Evolutionary conservation across 129 eudicot species (phyloP).

Genomic region (carrot (Daucus carota)): DNA sequence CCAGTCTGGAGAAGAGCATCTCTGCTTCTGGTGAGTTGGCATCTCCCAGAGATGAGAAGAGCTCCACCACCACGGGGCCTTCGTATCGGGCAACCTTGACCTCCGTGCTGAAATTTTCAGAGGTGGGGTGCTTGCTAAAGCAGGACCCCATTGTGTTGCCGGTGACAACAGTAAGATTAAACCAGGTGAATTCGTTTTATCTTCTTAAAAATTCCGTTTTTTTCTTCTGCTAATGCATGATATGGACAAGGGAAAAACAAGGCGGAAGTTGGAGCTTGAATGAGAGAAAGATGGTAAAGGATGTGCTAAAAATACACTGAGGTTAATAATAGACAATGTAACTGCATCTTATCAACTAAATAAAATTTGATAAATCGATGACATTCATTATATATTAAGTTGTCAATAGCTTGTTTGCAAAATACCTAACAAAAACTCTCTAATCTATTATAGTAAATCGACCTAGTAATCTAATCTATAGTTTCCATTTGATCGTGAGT

Average conservation of each 20-base stretch:
- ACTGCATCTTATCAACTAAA: neutral
- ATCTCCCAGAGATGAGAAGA: slow-evolving; percentile 90
- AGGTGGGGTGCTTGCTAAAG: slow-evolving; percentile 35
- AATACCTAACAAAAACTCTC: neutral
- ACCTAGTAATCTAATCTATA: neutral
- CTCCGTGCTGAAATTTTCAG: slow-evolving; percentile 26
- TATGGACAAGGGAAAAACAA: slow-evolving; percentile 4
- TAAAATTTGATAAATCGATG: neutral
- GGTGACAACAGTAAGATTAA: slow-evolving; percentile 9
- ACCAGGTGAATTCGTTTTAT: neutral
- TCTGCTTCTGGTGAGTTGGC: slow-evolving; percentile 81
- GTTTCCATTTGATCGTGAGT: neutral
- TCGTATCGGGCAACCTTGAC: slow-evolving; percentile 32
- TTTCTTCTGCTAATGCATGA: neutral
- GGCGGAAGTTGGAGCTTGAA: neutral
- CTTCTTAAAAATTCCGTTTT: neutral
- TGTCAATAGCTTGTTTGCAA: neutral
- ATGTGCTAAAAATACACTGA: slow-evolving; percentile 1
- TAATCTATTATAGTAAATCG: too few species aligned
- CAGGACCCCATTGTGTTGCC: slow-evolving; percentile 50
- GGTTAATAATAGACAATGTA: neutral
- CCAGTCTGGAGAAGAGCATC: slow-evolving; percentile 61
- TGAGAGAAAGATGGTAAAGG: slow-evolving; percentile 18
- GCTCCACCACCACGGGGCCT: slow-evolving; percentile 70
- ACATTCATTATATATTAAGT: neutral